phyloP scores from a whole-genome alignment of 176 grass and related monocot species.

The Paspalum notatum region DNA sequence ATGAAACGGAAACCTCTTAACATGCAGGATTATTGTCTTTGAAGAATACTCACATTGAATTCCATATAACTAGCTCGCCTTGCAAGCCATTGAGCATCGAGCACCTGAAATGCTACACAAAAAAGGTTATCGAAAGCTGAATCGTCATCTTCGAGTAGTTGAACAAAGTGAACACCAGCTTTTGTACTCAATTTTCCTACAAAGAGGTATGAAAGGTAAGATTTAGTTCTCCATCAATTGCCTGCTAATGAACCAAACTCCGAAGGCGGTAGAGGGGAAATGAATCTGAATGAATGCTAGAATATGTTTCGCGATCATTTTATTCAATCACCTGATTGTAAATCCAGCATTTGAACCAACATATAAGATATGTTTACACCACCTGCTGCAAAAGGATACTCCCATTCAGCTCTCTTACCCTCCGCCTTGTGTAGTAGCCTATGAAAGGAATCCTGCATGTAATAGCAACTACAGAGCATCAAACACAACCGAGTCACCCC shows the following conservation, averaged over 20 bases:
- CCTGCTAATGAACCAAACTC: slow-evolving; percentile 14
- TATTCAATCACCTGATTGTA: slow-evolving; percentile 63
- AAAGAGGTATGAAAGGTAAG: slow-evolving; percentile 26
- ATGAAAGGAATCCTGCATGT: slow-evolving; percentile 72
- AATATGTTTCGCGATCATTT: slow-evolving; percentile 3
- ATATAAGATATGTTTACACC: slow-evolving; percentile 81
- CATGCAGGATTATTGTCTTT: slow-evolving; percentile 3
- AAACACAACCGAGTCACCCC: slow-evolving; percentile 27
- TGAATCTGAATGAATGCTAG: not conserved
- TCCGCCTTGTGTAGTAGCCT: slow-evolving; percentile 66
- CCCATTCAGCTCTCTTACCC: slow-evolving; percentile 72
- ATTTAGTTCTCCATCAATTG: slow-evolving; percentile 2
- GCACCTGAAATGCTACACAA: slow-evolving; percentile 73
- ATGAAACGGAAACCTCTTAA: slow-evolving; percentile 14
- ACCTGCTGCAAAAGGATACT: slow-evolving; percentile 78
- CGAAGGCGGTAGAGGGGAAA: not conserved
- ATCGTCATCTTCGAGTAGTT: slow-evolving; percentile 67
- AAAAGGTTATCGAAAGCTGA: slow-evolving; percentile 86
- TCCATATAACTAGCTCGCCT: slow-evolving; percentile 86
- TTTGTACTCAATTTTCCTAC: slow-evolving; percentile 61
- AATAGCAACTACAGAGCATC: slow-evolving; percentile 32
- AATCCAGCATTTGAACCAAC: slow-evolving; percentile 68
- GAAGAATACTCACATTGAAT: slow-evolving; percentile 68
- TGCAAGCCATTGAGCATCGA: slow-evolving; percentile 78
- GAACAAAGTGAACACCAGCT: slow-evolving; percentile 65